These are phyloP conservation scores for Neonothopanus nambi DNA, from an alignment of 1,284 basidiomycete species.

Conservation along the genomic window DNA sequence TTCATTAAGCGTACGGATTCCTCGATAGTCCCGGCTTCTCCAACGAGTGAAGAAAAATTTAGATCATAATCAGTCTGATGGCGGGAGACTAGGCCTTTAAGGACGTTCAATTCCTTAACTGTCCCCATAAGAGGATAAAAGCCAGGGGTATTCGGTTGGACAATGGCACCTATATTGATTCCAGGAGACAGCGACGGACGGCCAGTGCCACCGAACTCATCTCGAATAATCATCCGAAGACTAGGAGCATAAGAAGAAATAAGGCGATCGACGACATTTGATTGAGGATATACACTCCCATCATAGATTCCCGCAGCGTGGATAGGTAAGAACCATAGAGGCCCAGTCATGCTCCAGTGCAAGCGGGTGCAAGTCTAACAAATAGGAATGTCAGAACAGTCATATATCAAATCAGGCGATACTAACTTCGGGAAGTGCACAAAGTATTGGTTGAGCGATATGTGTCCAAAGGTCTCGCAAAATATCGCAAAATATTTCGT, in stretches of 20 bases:
- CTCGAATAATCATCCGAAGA: no score
- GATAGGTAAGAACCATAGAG: neutral
- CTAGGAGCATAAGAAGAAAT: conserved; percentile 5
- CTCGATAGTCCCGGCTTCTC: neutral
- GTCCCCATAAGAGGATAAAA: neutral
- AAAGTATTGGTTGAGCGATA: neutral
- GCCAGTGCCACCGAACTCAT: neutral
- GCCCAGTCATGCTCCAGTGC: neutral
- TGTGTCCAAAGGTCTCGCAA: neutral
- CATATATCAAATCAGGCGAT: neutral
- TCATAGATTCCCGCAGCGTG: neutral
- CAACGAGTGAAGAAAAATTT: no score
- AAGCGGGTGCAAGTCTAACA: neutral
- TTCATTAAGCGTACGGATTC: neutral
- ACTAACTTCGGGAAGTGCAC: neutral
- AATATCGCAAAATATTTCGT: neutral
- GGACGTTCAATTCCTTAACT: neutral
- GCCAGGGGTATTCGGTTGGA: neutral
- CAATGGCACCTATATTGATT: neutral
- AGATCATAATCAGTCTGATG: no score
- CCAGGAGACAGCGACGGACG: neutral
- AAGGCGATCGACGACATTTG: neutral
- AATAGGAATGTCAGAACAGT: neutral
- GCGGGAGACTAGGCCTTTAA: no score
- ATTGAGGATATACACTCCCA: neutral